phyloP scores from a whole-genome alignment of 2,329 filamentous ascomycete species.

The Calonectria hongkongensis region DNA sequence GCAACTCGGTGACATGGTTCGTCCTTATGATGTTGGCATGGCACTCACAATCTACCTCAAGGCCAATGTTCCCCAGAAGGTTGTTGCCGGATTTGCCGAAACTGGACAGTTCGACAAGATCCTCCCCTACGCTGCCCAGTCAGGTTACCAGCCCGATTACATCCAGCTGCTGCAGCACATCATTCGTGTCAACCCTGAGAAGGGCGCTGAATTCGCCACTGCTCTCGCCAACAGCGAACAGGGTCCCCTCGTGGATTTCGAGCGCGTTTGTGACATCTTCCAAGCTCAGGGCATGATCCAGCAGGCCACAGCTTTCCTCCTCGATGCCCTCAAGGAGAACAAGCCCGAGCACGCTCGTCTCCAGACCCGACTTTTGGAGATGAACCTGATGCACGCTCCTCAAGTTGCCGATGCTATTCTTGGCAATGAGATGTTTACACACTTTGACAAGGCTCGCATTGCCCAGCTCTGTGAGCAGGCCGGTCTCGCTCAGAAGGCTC shows the following conservation, averaged over 20 bases:
- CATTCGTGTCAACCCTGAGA: slow-evolving; percentile 92
- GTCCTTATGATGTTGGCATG: slow-evolving; percentile 90
- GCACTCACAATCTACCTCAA: slow-evolving; percentile 93
- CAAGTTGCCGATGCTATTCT: slow-evolving; percentile 99
- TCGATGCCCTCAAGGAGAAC: slow-evolving; percentile 97
- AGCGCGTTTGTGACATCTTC: slow-evolving; percentile 98
- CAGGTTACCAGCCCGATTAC: slow-evolving; percentile 96
- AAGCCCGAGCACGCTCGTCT: slow-evolving; percentile 93
- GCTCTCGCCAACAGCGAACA: slow-evolving; percentile 91
- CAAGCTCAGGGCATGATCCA: slow-evolving; percentile 98
- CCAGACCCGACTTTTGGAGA: slow-evolving; percentile 96
- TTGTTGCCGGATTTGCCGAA: slow-evolving; percentile 95
- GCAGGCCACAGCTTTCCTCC: slow-evolving; percentile 96
- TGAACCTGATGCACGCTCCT: slow-evolving; percentile 97
- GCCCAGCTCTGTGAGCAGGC: slow-evolving; percentile 95
- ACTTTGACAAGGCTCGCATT: slow-evolving; percentile 95
- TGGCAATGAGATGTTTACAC: slow-evolving; percentile 98
- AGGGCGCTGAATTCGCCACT: slow-evolving; percentile 96
- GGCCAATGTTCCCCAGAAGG: slow-evolving; percentile 93
- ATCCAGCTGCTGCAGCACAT: slow-evolving; percentile 94
- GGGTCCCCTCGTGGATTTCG: slow-evolving; percentile 91
- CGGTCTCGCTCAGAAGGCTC: slow-evolving; percentile 87
- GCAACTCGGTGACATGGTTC: slow-evolving; percentile 95
- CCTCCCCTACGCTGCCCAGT: slow-evolving; percentile 89
- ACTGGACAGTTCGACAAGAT: slow-evolving; percentile 98